A percentile compares a stretch with the other conserved stretches of the same genome.
Evolutionary conservation across 2,329 filamentous ascomycete genomes (phyloP).

Genomic region (Epichloe elymi): DNA sequence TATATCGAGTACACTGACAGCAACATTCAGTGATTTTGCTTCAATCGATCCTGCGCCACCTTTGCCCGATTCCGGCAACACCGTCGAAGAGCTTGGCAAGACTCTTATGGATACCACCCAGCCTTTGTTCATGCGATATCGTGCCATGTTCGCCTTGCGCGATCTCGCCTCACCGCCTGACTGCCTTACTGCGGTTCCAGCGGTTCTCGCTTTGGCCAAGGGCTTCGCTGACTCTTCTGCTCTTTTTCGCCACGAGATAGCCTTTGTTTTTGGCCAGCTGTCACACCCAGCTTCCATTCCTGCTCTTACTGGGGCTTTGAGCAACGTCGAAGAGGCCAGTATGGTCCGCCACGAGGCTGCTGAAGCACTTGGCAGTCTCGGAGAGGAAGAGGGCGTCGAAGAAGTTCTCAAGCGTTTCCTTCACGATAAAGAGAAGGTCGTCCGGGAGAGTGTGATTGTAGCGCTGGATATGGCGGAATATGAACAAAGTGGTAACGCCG

Average conservation of each 20-base stretch:
- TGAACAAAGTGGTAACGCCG: slow-evolving; percentile 74
- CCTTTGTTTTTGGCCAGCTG: slow-evolving; percentile 94
- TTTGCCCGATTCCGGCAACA: slow-evolving; percentile 54
- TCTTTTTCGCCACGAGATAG: slow-evolving; percentile 93
- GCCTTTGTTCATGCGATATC: slow-evolving; percentile 84
- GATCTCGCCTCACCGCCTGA: slow-evolving; percentile 90
- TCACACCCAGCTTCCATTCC: slow-evolving; percentile 96
- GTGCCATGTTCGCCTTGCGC: slow-evolving; percentile 94
- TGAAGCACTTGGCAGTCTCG: slow-evolving; percentile 86
- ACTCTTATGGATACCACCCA: slow-evolving; percentile 64
- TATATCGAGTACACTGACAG: neutral
- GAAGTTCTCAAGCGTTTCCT: slow-evolving; percentile 72
- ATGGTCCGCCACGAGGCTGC: slow-evolving; percentile 98
- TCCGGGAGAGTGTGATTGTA: slow-evolving; percentile 87
- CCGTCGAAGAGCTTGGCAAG: slow-evolving; percentile 62
- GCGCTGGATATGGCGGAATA: slow-evolving; percentile 97
- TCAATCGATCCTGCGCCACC: slow-evolving; percentile 93
- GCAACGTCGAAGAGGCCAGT: slow-evolving; percentile 68
- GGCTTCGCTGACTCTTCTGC: slow-evolving; percentile 79
- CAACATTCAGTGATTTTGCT: slow-evolving; percentile 62
- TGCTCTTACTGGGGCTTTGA: slow-evolving; percentile 65
- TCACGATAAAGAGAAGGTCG: slow-evolving; percentile 82
- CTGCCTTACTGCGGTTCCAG: slow-evolving; percentile 77
- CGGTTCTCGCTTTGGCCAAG: slow-evolving; percentile 71
- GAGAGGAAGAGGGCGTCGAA: slow-evolving; percentile 87